Conservation (phyloP, 2,329 filamentous ascomycete species). For the Fusarium sp. region DNA sequence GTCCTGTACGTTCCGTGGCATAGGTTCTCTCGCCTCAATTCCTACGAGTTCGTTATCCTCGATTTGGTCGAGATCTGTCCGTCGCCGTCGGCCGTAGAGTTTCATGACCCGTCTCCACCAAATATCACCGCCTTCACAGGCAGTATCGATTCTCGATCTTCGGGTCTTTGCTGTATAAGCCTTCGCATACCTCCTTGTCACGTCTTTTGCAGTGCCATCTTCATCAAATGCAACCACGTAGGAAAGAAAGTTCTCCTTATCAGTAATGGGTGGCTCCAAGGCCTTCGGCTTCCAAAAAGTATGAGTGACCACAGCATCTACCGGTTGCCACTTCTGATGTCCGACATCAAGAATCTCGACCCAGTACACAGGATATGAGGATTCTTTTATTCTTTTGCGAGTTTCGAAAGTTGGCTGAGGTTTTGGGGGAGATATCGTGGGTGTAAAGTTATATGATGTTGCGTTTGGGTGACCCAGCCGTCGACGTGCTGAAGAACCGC, state of each 20-base stretch:
- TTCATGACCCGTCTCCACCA: conserved; percentile 68
- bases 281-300: conserved; percentile 78
- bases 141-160: conserved; percentile 78
- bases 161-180: conserved; percentile 92
- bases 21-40: conserved; percentile 79
- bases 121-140: conserved; percentile 58
- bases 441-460: conserved; percentile 62
- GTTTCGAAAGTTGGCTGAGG: conserved; percentile 49
- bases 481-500: conserved; percentile 56
- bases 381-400: conserved; percentile 70
- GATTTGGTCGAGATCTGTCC: conserved; percentile 80
- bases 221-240: conserved; percentile 90
- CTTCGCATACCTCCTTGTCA: conserved; percentile 89
- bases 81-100: conserved; percentile 56
- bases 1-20: conserved; percentile 87
- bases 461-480: conserved; percentile 67
- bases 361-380: conserved; percentile 89
- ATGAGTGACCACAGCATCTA: conserved; percentile 86
- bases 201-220: conserved; percentile 82
- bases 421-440: conserved; percentile 55
- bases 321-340: conserved; percentile 90
- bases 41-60: conserved; percentile 82
- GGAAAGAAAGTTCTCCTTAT: conserved; percentile 78
- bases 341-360: conserved; percentile 89
- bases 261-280: conserved; percentile 85